A percentile compares a stretch with the other conserved stretches of the same genome.
phyloP scores from a whole-genome alignment of 306 rosid species.

The Casuarina glauca region DNA sequence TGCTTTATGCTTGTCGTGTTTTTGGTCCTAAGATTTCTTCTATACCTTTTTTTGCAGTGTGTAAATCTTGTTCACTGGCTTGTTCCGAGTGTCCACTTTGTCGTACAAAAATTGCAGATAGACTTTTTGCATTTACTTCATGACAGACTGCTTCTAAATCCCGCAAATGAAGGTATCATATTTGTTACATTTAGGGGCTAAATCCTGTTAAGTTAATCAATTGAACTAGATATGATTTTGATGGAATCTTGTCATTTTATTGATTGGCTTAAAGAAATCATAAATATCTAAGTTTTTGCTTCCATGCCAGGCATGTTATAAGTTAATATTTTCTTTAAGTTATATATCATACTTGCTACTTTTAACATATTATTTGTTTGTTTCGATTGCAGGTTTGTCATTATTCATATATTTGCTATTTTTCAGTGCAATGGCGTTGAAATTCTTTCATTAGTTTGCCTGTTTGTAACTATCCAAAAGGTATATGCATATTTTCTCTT shows the following conservation, averaged over 20 bases:
- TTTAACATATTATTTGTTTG: not conserved
- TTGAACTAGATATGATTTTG: not conserved
- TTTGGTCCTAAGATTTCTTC: not conserved
- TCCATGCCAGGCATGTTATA: not conserved
- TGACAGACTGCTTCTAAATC: conserved; percentile 31
- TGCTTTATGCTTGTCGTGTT: not conserved
- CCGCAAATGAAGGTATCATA: conserved; percentile 43
- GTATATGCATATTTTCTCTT: conserved; percentile 53
- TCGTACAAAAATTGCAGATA: conserved; percentile 92
- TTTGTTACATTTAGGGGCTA: not conserved
- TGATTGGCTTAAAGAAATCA: not conserved
- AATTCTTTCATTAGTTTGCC: conserved; percentile 86
- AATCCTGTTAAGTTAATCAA: not conserved
- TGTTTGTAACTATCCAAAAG: conserved; percentile 69
- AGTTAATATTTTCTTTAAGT: too few relatives aligned
- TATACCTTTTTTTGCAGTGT: conserved; percentile 43
- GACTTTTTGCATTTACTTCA: conserved; percentile 92
- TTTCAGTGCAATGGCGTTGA: conserved; percentile 47
- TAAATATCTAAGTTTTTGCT: not conserved
- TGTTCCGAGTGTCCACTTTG: conserved; percentile 98
- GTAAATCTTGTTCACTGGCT: conserved; percentile 97
- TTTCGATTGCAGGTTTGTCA: conserved; percentile 46
- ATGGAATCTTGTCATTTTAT: not conserved
- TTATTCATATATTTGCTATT: conserved; percentile 28
- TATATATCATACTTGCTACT: not conserved